Evolutionary conservation across 768 basidiomycete genomes (phyloP).

Genomic region (Mycena chlorophos): DNA sequence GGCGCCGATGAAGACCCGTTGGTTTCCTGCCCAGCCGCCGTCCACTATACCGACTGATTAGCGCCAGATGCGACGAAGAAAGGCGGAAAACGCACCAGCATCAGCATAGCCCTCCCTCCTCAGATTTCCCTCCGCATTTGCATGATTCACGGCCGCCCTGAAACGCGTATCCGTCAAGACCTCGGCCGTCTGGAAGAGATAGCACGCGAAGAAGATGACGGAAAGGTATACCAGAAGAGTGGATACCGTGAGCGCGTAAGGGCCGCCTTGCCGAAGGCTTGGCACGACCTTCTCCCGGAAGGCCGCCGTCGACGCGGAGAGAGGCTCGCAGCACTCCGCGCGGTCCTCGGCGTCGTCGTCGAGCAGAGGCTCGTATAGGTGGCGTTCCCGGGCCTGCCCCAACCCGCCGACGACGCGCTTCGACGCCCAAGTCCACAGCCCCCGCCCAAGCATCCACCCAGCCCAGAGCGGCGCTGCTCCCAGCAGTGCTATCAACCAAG

Average conservation of each 20-base stretch:
- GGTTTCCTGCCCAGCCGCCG: slow-evolving; percentile 12
- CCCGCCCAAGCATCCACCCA: background rate
- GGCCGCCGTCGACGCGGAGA: background rate
- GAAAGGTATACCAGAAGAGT: background rate
- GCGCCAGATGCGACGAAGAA: background rate
- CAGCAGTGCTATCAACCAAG: background rate
- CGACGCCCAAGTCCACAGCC: background rate
- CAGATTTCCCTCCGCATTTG: background rate
- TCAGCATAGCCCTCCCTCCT: background rate
- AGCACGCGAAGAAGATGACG: background rate
- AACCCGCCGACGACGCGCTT: background rate
- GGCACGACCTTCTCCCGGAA: background rate
- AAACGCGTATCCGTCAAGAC: background rate
- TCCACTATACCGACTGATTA: no score
- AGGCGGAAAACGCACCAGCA: background rate
- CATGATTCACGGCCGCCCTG: background rate
- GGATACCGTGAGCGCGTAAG: background rate
- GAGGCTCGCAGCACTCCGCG: no score
- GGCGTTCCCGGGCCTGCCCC: background rate
- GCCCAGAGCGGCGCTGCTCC: background rate
- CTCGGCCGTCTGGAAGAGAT: background rate
- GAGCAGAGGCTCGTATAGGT: no score
- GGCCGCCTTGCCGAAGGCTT: background rate
- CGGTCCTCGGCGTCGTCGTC: no score
- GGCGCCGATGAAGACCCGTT: slow-evolving; percentile 39